Evolutionary conservation across 257 asterid species (phyloP), one percentile per base, ranked within the genome.

Genomic region (Gentiana straminea): DNA sequence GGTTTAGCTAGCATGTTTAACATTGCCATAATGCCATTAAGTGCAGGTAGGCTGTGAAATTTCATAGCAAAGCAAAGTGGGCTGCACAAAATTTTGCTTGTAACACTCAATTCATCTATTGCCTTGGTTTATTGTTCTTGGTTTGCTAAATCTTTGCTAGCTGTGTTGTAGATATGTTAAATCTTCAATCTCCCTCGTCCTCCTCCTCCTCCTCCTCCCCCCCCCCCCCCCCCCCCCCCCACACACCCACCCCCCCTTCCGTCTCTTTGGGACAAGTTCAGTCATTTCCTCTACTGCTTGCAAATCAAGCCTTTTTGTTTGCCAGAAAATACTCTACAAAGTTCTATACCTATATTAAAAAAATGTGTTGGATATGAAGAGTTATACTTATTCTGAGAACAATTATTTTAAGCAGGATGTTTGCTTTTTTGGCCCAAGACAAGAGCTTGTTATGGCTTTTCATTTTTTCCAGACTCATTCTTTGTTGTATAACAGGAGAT

Each of bases 401-500:
- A 24, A 24, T 24, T 24, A 24, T 24, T 24, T 24, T 24, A 0
- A 24, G 24, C 24, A 24, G 24, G 24, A 24, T 24, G 24, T 1
- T 24, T 24, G 24, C 24, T 24, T 24, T 24, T 24, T 24, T 24
- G 24, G 24, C 24, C 24, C 24, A 24, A 24, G 24, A 24, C 24
- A 24, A 24, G 24, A 24, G 24, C 24, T 24, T 24, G 24, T 24
- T 24, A 24, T 24, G 24, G 24, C 24, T 24, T 58, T 2, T 9
- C n/a, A 60, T 39, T 51, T 52, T 35, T 61, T 63, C 15, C n/a
- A 47, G 35, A 13, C 50, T 73, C 46, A 33, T 44, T 54, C 47
- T 68, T 35, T 9, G 35, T 32, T 70, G 48, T 13, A 53, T 49
- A 53, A 63, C 63, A 57, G 72, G 82, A 72, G 97, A 86, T 62